phyloP scores from a whole-genome alignment of 2,329 filamentous ascomycete genomes.

The Fusarium beomiforme region DNA sequence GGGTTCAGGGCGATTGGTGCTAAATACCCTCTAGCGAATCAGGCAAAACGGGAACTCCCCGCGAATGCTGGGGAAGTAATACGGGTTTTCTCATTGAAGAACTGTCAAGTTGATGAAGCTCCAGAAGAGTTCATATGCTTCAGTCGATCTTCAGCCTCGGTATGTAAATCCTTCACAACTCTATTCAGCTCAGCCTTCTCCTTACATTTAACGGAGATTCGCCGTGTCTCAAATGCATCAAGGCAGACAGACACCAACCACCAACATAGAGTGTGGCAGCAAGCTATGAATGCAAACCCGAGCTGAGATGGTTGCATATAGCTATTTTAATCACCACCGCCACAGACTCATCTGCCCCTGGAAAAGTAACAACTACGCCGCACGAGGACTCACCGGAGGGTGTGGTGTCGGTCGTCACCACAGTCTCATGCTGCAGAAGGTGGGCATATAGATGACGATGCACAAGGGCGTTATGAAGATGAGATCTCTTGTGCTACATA shows the following conservation, averaged over 20 bases:
- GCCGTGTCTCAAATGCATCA: not conserved
- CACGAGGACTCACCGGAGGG: not conserved
- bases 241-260: not conserved
- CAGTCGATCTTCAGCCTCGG: constrained; percentile 3
- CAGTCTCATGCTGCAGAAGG: not conserved
- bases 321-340: constrained; percentile 14
- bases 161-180: not conserved
- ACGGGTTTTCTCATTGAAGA: not conserved
- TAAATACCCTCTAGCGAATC: not conserved
- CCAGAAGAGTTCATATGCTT: constrained; percentile 12
- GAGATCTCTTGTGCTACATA: not conserved
- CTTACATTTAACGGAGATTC: not conserved
- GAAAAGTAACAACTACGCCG: not conserved
- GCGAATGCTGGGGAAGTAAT: not conserved
- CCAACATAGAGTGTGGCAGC: not conserved
- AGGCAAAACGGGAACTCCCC: not conserved
- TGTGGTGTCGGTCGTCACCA: constrained; percentile 6
- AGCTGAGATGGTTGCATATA: constrained; percentile 26
- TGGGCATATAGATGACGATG: not conserved
- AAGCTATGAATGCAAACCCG: constrained; percentile 5
- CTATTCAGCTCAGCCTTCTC: not conserved
- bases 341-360: constrained; percentile 15
- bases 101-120: not conserved
- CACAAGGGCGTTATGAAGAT: not conserved
- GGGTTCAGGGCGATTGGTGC: constrained; percentile 15